Percentiles rank a stretch among this genome's conserved stretches.
Conservation (phyloP, 2,329 filamentous ascomycete species). For the Colletotrichum sp. region DNA sequence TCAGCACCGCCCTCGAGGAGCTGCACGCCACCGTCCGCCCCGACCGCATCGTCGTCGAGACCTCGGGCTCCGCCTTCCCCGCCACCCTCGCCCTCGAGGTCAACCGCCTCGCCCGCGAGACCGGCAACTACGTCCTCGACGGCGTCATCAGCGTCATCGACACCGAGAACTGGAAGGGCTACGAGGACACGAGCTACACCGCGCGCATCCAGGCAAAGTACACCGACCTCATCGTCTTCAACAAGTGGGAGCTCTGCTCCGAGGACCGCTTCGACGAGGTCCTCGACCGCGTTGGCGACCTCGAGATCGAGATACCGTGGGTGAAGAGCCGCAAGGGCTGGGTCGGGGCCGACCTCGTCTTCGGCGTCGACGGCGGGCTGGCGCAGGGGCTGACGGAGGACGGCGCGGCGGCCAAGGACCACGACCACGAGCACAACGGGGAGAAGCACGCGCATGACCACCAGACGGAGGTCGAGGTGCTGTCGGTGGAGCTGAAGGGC, state of each 20-base stretch:
- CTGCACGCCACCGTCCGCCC: conserved; percentile 66
- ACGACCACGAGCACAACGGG: conserved; percentile 42
- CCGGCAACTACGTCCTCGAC: conserved; percentile 76
- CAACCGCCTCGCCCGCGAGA: conserved; percentile 77
- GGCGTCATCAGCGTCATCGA: conserved; percentile 91
- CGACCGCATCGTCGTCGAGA: conserved; percentile 93
- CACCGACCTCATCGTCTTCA: conserved; percentile 89
- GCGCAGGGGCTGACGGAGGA: conserved; percentile 59
- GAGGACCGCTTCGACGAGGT: conserved; percentile 80
- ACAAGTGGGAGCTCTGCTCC: conserved; percentile 84
- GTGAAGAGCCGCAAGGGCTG: conserved; percentile 84
- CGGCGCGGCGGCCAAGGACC: conserved; percentile 31
- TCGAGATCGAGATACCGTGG: conserved; percentile 81
- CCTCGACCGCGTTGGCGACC: conserved; percentile 78
- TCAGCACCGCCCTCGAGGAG: conserved; percentile 79
- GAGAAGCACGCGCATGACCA: conserved; percentile 52
- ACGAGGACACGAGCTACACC: conserved; percentile 89
- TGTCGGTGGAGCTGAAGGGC: conserved; percentile 75
- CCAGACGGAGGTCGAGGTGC: conserved; percentile 91
- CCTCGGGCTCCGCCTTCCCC: conserved; percentile 85
- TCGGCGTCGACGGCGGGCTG: conserved; percentile 87
- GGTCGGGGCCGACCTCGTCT: conserved; percentile 79
- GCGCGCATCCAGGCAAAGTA: conserved; percentile 87
- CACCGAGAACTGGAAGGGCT: conserved; percentile 93
- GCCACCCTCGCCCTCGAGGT: conserved; percentile 91